A percentile compares a stretch with the other conserved stretches of the same genome.
phyloP scores from a whole-genome alignment of 2,329 filamentous ascomycete species.

The Calonectria leucothoes region DNA sequence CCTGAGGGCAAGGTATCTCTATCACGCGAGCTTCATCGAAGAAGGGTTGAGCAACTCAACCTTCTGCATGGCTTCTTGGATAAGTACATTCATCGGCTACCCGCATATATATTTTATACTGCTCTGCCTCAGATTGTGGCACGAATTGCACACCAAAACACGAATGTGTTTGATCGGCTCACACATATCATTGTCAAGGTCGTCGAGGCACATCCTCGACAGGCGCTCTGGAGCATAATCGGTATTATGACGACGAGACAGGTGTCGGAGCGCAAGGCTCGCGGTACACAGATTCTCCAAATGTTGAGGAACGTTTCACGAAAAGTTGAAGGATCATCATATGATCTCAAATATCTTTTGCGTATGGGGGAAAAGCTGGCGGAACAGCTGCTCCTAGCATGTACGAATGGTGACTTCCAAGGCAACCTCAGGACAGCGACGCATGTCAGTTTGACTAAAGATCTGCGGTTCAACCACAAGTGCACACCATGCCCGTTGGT shows the following conservation, averaged over 20 bases:
- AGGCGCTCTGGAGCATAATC: conserved; percentile 91
- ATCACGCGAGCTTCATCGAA: conserved; percentile 63
- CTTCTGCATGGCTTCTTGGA: conserved; percentile 79
- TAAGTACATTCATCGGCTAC: conserved; percentile 80
- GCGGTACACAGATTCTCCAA: conserved; percentile 64
- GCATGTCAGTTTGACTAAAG: conserved; percentile 78
- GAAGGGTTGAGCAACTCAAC: conserved; percentile 74
- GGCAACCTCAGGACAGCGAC: conserved; percentile 74
- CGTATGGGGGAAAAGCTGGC: conserved; percentile 84
- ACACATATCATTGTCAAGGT: conserved; percentile 86
- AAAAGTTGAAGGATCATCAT: conserved; percentile 61
- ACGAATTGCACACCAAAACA: conserved; percentile 90
- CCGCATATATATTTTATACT: conserved; percentile 83
- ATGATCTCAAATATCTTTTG: conserved; percentile 79
- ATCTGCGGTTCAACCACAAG: conserved; percentile 87
- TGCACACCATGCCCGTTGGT: conserved; percentile 86
- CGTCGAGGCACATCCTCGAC: conserved; percentile 87
- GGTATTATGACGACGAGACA: conserved; percentile 87
- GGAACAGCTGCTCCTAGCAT: conserved; percentile 83
- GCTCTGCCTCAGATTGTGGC: conserved; percentile 93
- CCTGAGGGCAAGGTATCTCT: conserved; percentile 66
- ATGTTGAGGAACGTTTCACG: conserved; percentile 59
- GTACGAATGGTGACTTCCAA: conserved; percentile 80
- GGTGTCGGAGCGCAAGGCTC: conserved; percentile 69
- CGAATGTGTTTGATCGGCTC: conserved; percentile 80